Evolutionary conservation across 2,329 filamentous ascomycete species (phyloP), one percentile per base, ranked within the genome.

Genomic region (Sclerotinia trifoliorum): DNA sequence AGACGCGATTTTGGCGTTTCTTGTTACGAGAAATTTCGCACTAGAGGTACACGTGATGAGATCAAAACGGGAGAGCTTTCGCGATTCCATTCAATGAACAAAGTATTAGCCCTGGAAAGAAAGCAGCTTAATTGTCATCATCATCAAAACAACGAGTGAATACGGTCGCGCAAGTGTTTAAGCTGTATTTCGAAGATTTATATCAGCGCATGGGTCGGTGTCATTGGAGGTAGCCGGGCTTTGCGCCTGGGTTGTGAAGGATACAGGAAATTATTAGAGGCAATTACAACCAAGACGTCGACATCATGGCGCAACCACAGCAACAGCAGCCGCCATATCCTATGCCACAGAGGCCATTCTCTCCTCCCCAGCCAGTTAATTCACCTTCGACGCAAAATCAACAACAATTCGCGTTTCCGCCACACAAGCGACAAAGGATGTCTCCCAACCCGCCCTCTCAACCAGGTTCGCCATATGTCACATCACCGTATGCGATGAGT

Each of bases 381-480:
- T 84, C 88, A 32, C 89, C 89, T 32, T 88, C 89, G 56, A 84
- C 82, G 62, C 81, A 84, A 29, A 82, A 83, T 83, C 84, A 85
- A 71, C 84, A 85, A 71, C 80, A 83, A 56, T 90, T 79, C 74
- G 76, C 79, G 69, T 85, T 89, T 61, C 90, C 90, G 61, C 88
- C 91, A 21, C 86, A 85, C 69, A 94, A 95, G 81, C 86, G 91
- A 77, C 89, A 85, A 77, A 89, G 87, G 68, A 81, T 91, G 60
- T 92, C 90, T 35, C 88, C 90, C 64, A 88, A 88, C 68, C 85
- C 88, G 46, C 80, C 83, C n/a, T 88, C 90, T 39, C 88, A 89
- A 73, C 88, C 89, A 68, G 83, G 81, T 63, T 90, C 88, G 46
- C 86, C 87, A 0, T 88, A 88, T 75, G 81, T 83, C 71, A 78